Evolutionary conservation across 352 stramenopile species (phyloP), one percentile per base, ranked within the genome.

Genomic region (Elongisporangium undulatum): DNA sequence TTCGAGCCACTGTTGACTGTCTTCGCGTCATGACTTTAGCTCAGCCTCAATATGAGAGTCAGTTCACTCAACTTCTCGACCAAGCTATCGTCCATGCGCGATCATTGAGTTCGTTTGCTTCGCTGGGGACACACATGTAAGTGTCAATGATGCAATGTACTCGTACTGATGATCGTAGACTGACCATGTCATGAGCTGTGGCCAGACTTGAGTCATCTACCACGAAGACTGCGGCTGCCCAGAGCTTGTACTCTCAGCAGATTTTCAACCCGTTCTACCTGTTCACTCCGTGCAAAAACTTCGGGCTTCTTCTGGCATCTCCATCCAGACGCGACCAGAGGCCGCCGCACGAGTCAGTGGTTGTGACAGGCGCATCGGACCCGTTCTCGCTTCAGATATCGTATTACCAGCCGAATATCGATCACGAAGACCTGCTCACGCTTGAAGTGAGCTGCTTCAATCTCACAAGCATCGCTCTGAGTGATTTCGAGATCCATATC

Each of bases 401-500:
- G 9, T 87, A 87, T 55, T 69, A 77, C 2, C 82, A 94, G 29
- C 66, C 73, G 0, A 49, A 73, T 8, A 48, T 58, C 12, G 61
- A 58, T 20, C 72, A 77, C 13, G 77, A 89, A 58, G 73, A 90
- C 8, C 61, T 80, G 2, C 53, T 92, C 12, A 60, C 67, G 21
- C 57, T 92, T 0, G 68, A 67, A 5, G 57, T 94, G 13, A 76
- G 66, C 8, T 87, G 71, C 57, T 87, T 74, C 66, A 94, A 94
- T 54, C 71, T 85, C 24, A 90, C 69, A 55, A 90, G 72, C 41
- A 58, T 90, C 10, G 9, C 81, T 0, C 66, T 92, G 3, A 77
- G 52, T 29, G 80, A 89, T 39, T 82, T 94, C 58, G 79, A 87
- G 68, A 69, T 94, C 55, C 74, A 78, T 3, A 71, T 92, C 51